These are phyloP conservation scores for Chrysanthemum makinoi DNA, from an alignment of 129 eudicot species.

Conservation along the genomic window DNA sequence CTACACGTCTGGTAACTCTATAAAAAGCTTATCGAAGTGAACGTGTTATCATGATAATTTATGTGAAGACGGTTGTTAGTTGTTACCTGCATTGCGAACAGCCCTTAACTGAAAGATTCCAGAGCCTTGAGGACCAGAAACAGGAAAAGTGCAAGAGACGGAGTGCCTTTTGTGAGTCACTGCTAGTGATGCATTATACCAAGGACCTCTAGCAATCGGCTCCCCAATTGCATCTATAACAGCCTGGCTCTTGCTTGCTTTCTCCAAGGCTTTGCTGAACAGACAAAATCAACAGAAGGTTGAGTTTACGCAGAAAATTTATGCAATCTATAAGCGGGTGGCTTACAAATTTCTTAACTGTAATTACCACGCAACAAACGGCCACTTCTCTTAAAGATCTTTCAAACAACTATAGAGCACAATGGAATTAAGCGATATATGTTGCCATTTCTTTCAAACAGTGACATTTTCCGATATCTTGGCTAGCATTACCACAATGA, in stretches of 20 bases:
- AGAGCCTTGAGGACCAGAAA: constrained; percentile 90
- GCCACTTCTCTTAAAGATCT: too few species aligned
- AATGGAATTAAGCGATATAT: too few species aligned
- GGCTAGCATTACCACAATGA: not conserved
- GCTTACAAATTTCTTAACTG: not conserved
- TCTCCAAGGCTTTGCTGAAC: constrained; percentile 90
- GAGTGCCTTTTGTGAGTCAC: constrained; percentile 85
- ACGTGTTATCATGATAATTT: not conserved
- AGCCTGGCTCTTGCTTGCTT: constrained; percentile 71
- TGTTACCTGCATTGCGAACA: constrained; percentile 72
- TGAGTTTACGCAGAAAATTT: constrained; percentile 7
- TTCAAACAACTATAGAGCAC: not conserved
- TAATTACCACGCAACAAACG: not conserved
- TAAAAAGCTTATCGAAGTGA: not conserved
- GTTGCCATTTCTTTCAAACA: not conserved
- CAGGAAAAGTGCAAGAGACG: constrained; percentile 95
- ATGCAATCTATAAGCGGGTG: not conserved
- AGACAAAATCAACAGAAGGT: constrained; percentile 10
- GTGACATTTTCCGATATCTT: not conserved
- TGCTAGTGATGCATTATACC: constrained; percentile 97
- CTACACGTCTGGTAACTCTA: not conserved
- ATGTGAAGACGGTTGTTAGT: not conserved
- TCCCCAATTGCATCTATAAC: constrained; percentile 82
- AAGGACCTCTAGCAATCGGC: constrained; percentile 90
- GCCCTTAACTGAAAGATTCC: constrained; percentile 87